These are phyloP conservation scores for Trypanosoma lewisi DNA, from an alignment of 208 protist species.

Conservation along the genomic window DNA sequence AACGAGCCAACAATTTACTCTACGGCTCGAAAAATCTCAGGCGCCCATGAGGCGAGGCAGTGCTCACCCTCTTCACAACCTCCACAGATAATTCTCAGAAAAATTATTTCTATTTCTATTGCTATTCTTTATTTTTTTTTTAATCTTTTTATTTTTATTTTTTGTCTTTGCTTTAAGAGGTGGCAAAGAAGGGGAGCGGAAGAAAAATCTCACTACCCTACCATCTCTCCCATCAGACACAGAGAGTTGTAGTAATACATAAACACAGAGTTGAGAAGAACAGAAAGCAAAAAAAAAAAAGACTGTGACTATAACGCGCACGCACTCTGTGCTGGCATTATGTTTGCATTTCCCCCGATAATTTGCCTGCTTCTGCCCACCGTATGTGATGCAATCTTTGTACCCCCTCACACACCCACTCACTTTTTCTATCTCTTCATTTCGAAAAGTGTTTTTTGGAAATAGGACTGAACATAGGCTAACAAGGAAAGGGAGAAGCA, in stretches of 20 bases:
- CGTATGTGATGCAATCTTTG: too few relatives aligned
- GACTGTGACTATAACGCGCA: too few relatives aligned
- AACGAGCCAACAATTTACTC: constrained; percentile 2
- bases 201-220: too few relatives aligned
- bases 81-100: constrained; percentile 13
- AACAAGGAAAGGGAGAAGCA: too few relatives aligned
- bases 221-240: too few relatives aligned
- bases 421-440: too few relatives aligned
- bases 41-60: constrained; percentile 4
- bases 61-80: constrained; percentile 19
- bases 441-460: too few relatives aligned
- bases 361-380: too few relatives aligned
- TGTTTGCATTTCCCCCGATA: too few relatives aligned
- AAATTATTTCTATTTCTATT: constrained; percentile 3
- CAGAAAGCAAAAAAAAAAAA: not conserved
- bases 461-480: too few relatives aligned
- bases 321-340: too few relatives aligned
- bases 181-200: not conserved
- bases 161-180: not conserved
- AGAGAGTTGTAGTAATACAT: not conserved
- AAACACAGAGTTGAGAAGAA: constrained; percentile 1
- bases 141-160: not conserved
- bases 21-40: constrained; percentile 15
- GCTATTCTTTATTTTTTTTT: constrained; percentile 1
- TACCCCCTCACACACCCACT: too few relatives aligned